phyloP scores from a whole-genome alignment of 306 rosid genomes.

The Malus sylvestris region DNA sequence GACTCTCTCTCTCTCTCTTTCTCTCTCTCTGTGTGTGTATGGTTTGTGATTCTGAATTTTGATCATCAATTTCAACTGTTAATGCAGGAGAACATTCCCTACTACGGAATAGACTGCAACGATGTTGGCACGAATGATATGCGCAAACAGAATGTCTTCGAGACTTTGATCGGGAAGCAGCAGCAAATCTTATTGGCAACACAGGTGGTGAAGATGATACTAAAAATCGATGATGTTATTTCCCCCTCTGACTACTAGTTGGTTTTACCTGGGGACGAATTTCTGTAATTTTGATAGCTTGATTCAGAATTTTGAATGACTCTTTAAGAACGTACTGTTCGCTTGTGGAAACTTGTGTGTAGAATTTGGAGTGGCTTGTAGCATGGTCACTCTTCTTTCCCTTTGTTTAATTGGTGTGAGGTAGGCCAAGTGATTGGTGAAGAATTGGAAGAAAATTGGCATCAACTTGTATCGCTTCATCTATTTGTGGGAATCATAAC shows the following conservation, averaged over 20 bases:
- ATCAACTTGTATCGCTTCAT: not conserved
- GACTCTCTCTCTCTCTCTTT: not conserved
- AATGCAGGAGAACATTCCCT: slow-evolving; percentile 67
- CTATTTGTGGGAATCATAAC: not conserved
- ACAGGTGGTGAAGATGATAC: slow-evolving; percentile 95
- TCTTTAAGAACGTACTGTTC: slow-evolving; percentile 1
- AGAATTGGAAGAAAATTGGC: not conserved
- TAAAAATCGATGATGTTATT: slow-evolving; percentile 93
- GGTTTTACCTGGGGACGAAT: slow-evolving; percentile 2
- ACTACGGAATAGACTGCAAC: slow-evolving; percentile 85
- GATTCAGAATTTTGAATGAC: slow-evolving; percentile 18
- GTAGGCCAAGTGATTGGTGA: not conserved
- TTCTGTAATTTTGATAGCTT: slow-evolving; percentile 14
- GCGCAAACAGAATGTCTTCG: slow-evolving; percentile 84
- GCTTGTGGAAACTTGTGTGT: slow-evolving; percentile 18
- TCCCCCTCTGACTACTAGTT: slow-evolving; percentile 52
- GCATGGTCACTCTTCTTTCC: not conserved
- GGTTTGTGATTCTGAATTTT: not conserved
- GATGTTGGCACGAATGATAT: slow-evolving; percentile 89
- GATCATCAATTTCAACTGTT: slow-evolving; percentile 3
- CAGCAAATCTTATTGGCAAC: slow-evolving; percentile 91
- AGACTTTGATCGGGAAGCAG: slow-evolving; percentile 91
- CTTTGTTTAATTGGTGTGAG: not conserved
- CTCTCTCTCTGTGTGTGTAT: not conserved
- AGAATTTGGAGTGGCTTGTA: slow-evolving; percentile 30